Evolutionary conservation across 305 asterid species (phyloP), one percentile per base, ranked within the genome.

Genomic region (Solanum aculeatissimum): DNA sequence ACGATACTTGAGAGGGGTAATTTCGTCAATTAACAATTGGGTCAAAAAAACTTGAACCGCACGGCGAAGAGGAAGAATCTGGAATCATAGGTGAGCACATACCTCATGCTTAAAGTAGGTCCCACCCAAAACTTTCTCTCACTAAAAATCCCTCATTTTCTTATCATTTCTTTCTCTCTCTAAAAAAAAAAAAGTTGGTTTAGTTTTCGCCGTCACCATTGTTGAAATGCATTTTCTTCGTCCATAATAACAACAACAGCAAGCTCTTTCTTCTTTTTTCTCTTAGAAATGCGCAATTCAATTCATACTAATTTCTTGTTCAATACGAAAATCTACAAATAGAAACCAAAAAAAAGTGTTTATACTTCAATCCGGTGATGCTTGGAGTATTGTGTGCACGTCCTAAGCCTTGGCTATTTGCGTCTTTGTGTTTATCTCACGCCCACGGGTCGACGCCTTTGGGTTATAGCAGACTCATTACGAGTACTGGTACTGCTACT

Each of bases 381-480:
- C 97, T 95, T 72, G 93, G 94, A 82, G 94, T 88, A 86, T 91
- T 94, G 70, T 92, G 93, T 86, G 91, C 87, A 5, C 98, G 98
- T 72, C 93, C 95, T 4, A 89, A 92, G 85, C 89, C 92, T 86
- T 95, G 93, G 93, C 89, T 91, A 53, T 89, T 88, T 1, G 81
- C 90, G 35, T 78, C 93, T 9, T 91, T 90, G 32, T 88, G 90
- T 16, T 74, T 88, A 21, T 86, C 92, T 2, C 90, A 85, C 89
- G 84, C 84, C 35, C 89, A 86, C 92, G 89, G 90, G 80, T 68
- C 87, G 6, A 84, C 91, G 69, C 81, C 93, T 60, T 87, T 89
- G 35, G 87, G 90, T 9, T 89, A 88, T 80, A 80, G 83, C 86
- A 93, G 98, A n/a, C 85, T 90, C 55, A 11, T 74, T 3, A 83